Conservation (phyloP, 495 filamentous ascomycete species). For the Antarctomyces pellizariae region DNA sequence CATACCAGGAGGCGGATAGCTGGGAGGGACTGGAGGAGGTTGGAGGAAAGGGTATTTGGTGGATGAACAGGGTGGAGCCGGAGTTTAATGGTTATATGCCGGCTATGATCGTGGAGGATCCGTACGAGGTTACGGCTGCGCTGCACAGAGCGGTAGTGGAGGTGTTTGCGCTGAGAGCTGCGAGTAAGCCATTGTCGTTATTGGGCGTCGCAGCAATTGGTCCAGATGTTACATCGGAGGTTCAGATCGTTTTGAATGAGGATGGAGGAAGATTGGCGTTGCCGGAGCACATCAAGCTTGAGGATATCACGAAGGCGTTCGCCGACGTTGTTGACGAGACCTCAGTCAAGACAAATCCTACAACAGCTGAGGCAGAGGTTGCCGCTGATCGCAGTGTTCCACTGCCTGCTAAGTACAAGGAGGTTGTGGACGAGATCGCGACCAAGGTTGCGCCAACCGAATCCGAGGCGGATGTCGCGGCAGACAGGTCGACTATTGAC, state of each 20-base stretch:
- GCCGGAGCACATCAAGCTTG: constrained; percentile 1
- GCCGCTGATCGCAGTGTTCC: constrained; percentile 7
- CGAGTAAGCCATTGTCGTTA: constrained; percentile 9
- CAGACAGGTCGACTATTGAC: constrained; percentile 7
- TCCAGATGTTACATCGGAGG: constrained; percentile 6
- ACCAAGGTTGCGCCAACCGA: constrained; percentile 15
- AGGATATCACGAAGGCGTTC: constrained; percentile 7
- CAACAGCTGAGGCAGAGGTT: constrained; percentile 10
- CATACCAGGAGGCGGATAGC: constrained; percentile 32
- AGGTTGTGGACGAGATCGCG: constrained; percentile 15
- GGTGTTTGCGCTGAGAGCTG: constrained; percentile 24
- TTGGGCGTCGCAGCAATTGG: constrained; percentile 2
- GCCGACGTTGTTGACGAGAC: constrained; percentile 2
- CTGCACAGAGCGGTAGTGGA: constrained; percentile 39
- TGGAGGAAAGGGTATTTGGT: constrained; percentile 28
- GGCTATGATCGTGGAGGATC: constrained; percentile 16
- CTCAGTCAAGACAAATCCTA: constrained; percentile 3
- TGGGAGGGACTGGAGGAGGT: constrained; percentile 33
- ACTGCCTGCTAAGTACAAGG: constrained; percentile 5
- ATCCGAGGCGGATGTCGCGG: constrained; percentile 11
- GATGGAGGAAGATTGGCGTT: constrained; percentile 7
- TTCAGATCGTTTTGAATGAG: constrained; percentile 5
- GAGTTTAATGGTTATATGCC: constrained; percentile 19
- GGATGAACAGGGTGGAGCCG: constrained; percentile 21
- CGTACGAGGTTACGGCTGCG: constrained; percentile 17